phyloP scores from a whole-genome alignment of 2,329 filamentous ascomycete genomes.

The Nannizziopsis barbatae region DNA sequence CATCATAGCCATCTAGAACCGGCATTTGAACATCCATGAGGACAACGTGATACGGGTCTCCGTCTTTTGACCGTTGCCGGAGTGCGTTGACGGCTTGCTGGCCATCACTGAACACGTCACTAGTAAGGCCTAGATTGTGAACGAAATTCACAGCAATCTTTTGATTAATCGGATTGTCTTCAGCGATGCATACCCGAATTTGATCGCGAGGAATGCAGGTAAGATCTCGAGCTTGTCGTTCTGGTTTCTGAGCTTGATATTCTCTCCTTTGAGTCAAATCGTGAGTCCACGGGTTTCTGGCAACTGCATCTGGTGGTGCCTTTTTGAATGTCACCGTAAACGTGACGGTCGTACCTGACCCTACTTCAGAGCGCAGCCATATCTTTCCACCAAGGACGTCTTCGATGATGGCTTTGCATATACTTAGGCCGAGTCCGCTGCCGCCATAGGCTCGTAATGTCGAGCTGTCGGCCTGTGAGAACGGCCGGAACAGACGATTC shows the following conservation, averaged over 20 bases:
- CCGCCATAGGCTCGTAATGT: conserved; percentile 86
- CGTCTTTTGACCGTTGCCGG: conserved; percentile 58
- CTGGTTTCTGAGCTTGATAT: conserved; percentile 30
- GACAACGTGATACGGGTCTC: conserved; percentile 73
- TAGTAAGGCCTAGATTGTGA: conserved; percentile 70
- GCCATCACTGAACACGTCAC: conserved; percentile 83
- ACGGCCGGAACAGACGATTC: conserved; percentile 79
- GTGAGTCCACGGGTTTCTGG: conserved; percentile 47
- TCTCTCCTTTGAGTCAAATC: conserved; percentile 26
- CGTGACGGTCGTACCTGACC: conserved; percentile 50
- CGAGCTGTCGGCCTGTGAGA: conserved; percentile 83
- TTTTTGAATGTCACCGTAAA: conserved; percentile 84
- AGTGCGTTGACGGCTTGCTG: conserved; percentile 77
- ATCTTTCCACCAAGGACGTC: conserved; percentile 83
- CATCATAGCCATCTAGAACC: conserved; percentile 82
- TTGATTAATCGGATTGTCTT: conserved; percentile 91
- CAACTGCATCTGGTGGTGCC: conserved; percentile 49
- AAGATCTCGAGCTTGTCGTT: conserved; percentile 50
- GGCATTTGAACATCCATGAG: conserved; percentile 98
- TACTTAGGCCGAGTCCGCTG: conserved; percentile 80
- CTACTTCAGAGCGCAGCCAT: conserved; percentile 64
- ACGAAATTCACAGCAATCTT: conserved; percentile 89
- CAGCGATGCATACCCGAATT: conserved; percentile 80
- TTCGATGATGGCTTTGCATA: conserved; percentile 89
- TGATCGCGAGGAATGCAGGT: conserved; percentile 63